phyloP scores from a whole-genome alignment of 768 basidiomycete genomes.

The Leccinum disarticulatum region DNA sequence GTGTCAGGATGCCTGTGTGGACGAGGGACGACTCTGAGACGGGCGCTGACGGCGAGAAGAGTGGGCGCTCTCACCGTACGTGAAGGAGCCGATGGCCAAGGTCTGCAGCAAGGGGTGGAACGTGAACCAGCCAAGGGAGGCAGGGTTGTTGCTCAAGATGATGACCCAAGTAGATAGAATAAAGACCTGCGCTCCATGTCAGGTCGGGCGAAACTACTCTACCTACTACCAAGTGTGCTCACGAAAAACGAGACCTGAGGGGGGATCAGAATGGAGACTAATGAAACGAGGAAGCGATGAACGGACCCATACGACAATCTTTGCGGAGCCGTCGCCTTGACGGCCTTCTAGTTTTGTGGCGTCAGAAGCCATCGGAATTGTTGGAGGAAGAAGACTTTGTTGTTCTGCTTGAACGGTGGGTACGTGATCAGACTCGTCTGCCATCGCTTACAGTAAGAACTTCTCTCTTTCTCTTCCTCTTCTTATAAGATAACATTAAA shows the following conservation, averaged over 20 bases:
- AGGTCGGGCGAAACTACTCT: background rate
- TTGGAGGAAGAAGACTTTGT: background rate
- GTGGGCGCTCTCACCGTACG: slow-evolving; percentile 49
- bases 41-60: background rate
- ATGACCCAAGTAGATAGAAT: slow-evolving; percentile 44
- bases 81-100: slow-evolving; percentile 53
- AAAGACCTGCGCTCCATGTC: slow-evolving; percentile 35
- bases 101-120: slow-evolving; percentile 66
- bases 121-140: slow-evolving; percentile 56
- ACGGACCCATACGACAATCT: slow-evolving; percentile 38
- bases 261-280: background rate
- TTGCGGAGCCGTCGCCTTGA: slow-evolving; percentile 37
- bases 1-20: slow-evolving; percentile 65
- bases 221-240: background rate
- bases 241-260: slow-evolving; percentile 20
- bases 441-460: slow-evolving; percentile 2
- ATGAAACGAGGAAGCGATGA: background rate
- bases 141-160: slow-evolving; percentile 47
- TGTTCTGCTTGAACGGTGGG: background rate
- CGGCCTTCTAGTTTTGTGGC: slow-evolving; percentile 38
- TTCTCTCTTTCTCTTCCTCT: too few relatives aligned
- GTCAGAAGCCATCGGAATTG: slow-evolving; percentile 25
- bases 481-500: background rate
- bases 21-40: background rate
- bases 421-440: background rate